phyloP scores from a whole-genome alignment of 2,329 filamentous ascomycete species.

The Passalora sequoiae region DNA sequence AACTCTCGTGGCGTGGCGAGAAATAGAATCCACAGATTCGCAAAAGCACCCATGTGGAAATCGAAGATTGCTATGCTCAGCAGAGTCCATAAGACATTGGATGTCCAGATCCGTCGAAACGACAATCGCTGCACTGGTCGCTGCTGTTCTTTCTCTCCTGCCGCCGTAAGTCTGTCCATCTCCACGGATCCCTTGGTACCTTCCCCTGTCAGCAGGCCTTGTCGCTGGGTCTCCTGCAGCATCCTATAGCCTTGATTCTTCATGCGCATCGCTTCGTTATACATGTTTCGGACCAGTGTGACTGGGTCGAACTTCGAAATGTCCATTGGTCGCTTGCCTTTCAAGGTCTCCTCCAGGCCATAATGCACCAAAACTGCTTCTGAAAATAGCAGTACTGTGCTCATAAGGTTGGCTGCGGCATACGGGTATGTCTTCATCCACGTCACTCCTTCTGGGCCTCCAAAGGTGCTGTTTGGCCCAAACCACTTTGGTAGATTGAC shows the following conservation, averaged over 20 bases:
- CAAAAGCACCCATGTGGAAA: slow-evolving; percentile 70
- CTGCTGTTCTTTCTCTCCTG: slow-evolving; percentile 27
- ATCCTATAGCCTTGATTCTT: slow-evolving; percentile 29
- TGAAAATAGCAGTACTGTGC: slow-evolving; percentile 51
- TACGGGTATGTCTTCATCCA: slow-evolving; percentile 61
- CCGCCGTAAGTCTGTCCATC: slow-evolving; percentile 35
- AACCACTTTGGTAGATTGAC: slow-evolving; percentile 54
- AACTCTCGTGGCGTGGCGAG: slow-evolving; percentile 61
- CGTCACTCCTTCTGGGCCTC: slow-evolving; percentile 49
- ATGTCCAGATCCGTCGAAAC: slow-evolving; percentile 50
- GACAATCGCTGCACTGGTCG: slow-evolving; percentile 40
- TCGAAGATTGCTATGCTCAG: slow-evolving; percentile 64
- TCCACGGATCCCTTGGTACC: slow-evolving; percentile 30
- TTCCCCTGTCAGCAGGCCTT: slow-evolving; percentile 30
- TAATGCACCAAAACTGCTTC: slow-evolving; percentile 53
- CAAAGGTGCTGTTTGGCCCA: slow-evolving; percentile 51
- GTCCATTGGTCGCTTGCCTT: slow-evolving; percentile 27
- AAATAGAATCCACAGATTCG: slow-evolving; percentile 71
- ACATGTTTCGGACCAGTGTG: slow-evolving; percentile 16
- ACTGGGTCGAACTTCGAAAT: slow-evolving; percentile 26
- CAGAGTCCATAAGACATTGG: slow-evolving; percentile 54
- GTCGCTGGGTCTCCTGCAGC: slow-evolving; percentile 25
- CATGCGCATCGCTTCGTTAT: slow-evolving; percentile 17
- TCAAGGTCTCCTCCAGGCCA: slow-evolving; percentile 53
- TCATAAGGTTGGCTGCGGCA: slow-evolving; percentile 59